These are phyloP conservation scores for Sicyos edulis DNA, from an alignment of 306 rosid genomes.

Conservation along the genomic window DNA sequence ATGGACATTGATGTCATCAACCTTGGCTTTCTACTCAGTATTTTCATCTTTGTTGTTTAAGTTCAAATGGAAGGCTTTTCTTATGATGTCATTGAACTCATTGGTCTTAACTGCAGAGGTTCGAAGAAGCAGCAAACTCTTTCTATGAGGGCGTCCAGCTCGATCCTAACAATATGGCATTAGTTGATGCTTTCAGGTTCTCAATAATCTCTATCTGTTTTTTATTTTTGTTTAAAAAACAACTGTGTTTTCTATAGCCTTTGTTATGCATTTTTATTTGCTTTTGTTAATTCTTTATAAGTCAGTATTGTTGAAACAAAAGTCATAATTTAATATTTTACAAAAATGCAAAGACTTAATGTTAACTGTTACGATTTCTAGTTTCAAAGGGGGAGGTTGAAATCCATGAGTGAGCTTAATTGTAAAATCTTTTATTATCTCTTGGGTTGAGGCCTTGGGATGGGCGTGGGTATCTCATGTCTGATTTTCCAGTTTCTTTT, in stretches of 20 bases:
- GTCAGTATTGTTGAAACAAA: neutral
- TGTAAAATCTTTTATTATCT: too few relatives aligned
- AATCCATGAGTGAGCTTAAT: too few relatives aligned
- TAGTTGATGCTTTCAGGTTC: slow-evolving; percentile 84
- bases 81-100: slow-evolving; percentile 19
- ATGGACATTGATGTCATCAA: neutral
- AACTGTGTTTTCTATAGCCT: neutral
- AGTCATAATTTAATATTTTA: neutral
- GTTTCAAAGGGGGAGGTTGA: too few relatives aligned
- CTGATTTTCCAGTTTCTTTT: too few relatives aligned
- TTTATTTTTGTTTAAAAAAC: neutral
- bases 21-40: neutral
- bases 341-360: too few relatives aligned
- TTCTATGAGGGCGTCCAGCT: slow-evolving; percentile 80
- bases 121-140: slow-evolving; percentile 92
- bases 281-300: neutral
- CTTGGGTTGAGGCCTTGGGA: too few relatives aligned
- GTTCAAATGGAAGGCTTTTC: slow-evolving; percentile 13
- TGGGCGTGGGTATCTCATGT: too few relatives aligned
- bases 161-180: slow-evolving; percentile 76
- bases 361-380: neutral
- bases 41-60: neutral
- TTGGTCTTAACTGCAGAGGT: slow-evolving; percentile 48
- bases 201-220: neutral
- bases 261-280: neutral